These are phyloP conservation scores for Helichrysum umbraculigerum DNA, from an alignment of 129 eudicot genomes.

Conservation along the genomic window DNA sequence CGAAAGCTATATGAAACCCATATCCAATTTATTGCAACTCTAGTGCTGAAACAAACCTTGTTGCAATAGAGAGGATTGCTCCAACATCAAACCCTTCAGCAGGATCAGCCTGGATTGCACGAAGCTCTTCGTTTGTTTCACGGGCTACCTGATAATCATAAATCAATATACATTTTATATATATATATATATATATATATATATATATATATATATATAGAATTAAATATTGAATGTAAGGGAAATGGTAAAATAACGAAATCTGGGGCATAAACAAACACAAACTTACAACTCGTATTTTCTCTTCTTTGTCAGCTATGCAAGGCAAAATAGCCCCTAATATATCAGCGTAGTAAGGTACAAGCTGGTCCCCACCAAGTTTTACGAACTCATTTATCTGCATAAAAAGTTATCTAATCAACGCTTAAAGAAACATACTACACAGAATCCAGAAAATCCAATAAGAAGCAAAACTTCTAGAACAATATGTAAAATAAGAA, in stretches of 20 bases:
- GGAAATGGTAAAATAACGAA: neutral
- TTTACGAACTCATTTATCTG: slow-evolving; percentile 95
- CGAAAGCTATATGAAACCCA: neutral
- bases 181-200: neutral
- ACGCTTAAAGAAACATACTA: slow-evolving; percentile 5
- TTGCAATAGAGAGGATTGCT: slow-evolving; percentile 75
- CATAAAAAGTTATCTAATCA: slow-evolving; percentile 23
- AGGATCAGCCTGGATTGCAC: slow-evolving; percentile 71
- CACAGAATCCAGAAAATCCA: neutral
- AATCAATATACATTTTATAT: slow-evolving; percentile 17
- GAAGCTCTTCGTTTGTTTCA: slow-evolving; percentile 95
- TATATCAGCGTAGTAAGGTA: slow-evolving; percentile 94
- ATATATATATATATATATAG: neutral
- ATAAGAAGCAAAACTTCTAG: neutral
- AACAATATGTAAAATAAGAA: neutral
- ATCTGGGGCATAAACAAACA: neutral
- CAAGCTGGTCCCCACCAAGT: slow-evolving; percentile 98
- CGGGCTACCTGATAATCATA: slow-evolving; percentile 70
- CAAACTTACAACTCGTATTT: slow-evolving; percentile 83
- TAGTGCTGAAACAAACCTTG: slow-evolving; percentile 43
- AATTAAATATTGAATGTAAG: neutral
- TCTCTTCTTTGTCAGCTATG: slow-evolving; percentile 95
- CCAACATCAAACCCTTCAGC: slow-evolving; percentile 96
- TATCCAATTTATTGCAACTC: neutral
- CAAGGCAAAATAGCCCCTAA: slow-evolving; percentile 95